Conservation (phyloP, 345 rosid genomes). For the Ceriops zippeliana region DNA sequence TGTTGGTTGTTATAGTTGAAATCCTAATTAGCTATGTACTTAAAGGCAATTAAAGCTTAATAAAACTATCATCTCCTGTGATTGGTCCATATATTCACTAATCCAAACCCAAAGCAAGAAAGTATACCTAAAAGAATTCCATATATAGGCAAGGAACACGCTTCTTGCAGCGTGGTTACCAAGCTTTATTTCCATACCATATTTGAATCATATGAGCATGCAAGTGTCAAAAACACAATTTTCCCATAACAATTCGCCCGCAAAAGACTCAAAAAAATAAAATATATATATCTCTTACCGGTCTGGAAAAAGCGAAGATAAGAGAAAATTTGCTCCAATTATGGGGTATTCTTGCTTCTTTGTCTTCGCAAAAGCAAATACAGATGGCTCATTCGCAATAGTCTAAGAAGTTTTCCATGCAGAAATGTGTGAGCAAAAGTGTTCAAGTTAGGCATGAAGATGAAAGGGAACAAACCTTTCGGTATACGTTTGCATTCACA, state of each 20-base stretch:
- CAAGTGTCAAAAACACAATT: background rate
- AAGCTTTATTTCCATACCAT: background rate
- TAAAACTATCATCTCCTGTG: constrained; percentile 8
- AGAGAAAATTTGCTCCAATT: background rate
- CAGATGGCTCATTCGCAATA: background rate
- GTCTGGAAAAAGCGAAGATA: background rate
- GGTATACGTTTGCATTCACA: constrained; percentile 26
- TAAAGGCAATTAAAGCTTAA: constrained; percentile 31
- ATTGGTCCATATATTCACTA: constrained; percentile 20
- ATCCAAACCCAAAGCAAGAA: constrained; percentile 2
- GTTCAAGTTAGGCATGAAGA: constrained; percentile 31
- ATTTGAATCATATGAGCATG: background rate
- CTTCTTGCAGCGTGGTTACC: no score
- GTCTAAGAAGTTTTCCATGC: constrained; percentile 25
- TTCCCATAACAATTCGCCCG: no score
- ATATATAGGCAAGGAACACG: no score
- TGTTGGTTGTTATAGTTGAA: constrained; percentile 50
- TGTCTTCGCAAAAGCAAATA: background rate
- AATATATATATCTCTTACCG: background rate
- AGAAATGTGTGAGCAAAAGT: constrained; percentile 19
- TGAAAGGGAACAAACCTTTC: constrained; percentile 29
- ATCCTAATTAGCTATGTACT: constrained; percentile 34
- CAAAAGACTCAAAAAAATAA: background rate
- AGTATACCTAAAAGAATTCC: background rate
- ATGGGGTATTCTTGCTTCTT: background rate